phyloP scores from a whole-genome alignment of 768 basidiomycete genomes.

The Lactarius evosmus region DNA sequence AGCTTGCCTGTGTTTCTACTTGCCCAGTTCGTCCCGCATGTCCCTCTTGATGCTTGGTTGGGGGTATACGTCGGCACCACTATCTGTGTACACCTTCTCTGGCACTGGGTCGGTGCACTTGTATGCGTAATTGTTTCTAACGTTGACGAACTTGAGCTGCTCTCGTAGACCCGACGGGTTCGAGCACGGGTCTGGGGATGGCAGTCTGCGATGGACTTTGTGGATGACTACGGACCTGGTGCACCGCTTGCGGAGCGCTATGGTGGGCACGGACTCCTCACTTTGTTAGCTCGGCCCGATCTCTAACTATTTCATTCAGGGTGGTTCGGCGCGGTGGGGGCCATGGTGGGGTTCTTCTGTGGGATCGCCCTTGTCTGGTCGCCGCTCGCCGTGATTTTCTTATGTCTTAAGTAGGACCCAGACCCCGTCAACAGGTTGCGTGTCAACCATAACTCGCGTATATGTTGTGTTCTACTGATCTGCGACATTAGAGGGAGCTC shows the following conservation, averaged over 20 bases:
- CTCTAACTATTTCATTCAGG: background rate
- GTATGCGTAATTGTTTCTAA: background rate
- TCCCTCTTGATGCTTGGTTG: conserved; percentile 9
- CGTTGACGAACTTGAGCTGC: background rate
- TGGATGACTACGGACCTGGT: conserved; percentile 2
- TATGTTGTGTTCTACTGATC: too few relatives aligned
- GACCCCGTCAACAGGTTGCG: background rate
- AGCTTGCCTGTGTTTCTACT: conserved; percentile 9
- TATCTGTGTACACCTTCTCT: background rate
- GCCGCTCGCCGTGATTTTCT: conserved; percentile 6
- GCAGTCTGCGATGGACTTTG: background rate
- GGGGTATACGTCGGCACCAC: background rate
- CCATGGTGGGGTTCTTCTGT: conserved; percentile 13
- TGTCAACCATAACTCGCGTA: too few relatives aligned
- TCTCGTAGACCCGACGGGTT: conserved; percentile 1
- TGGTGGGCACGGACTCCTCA: background rate
- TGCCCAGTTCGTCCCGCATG: background rate
- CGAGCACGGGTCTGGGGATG: background rate
- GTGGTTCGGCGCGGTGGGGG: conserved; percentile 9
- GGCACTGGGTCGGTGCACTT: background rate
- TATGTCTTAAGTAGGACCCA: background rate
- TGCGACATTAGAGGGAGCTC: too few relatives aligned
- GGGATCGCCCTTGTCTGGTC: conserved; percentile 14
- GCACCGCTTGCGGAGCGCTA: conserved; percentile 2
- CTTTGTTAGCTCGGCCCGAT: background rate